These are phyloP conservation scores for Oryza brachyantha DNA, from an alignment of 176 grass and related monocot genomes.

Conservation along the genomic window DNA sequence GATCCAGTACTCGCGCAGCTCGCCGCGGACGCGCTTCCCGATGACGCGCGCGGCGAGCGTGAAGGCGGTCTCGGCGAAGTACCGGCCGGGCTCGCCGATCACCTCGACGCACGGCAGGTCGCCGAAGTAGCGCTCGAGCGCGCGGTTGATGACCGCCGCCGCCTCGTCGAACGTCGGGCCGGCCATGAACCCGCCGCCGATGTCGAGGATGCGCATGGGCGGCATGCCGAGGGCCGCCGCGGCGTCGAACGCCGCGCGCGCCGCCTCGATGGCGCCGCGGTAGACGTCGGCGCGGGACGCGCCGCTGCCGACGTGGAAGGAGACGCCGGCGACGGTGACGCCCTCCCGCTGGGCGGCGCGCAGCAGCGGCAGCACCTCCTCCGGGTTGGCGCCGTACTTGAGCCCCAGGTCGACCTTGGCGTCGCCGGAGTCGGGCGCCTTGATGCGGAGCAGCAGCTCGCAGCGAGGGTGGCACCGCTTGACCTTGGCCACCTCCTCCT, in stretches of 20 bases:
- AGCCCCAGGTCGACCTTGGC: conserved; percentile 15
- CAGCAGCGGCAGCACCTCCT: conserved; percentile 39
- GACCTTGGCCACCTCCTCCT: conserved; percentile 38
- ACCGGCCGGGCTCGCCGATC: conserved; percentile 33
- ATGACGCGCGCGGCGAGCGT: conserved; percentile 43
- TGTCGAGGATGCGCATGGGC: conserved; percentile 40
- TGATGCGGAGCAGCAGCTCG: conserved; percentile 43
- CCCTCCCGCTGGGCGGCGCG: conserved; percentile 17
- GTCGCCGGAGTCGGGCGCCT: conserved; percentile 34
- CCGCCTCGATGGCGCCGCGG: conserved; percentile 18
- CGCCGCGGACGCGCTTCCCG: conserved; percentile 34
- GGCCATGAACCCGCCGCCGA: conserved; percentile 36
- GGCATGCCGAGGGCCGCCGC: conserved; percentile 22
- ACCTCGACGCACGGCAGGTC: conserved; percentile 29
- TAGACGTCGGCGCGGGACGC: conserved; percentile 10
- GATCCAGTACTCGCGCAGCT: conserved; percentile 49
- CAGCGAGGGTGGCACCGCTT: conserved; percentile 22
- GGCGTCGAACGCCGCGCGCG: conserved; percentile 27
- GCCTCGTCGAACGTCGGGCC: conserved; percentile 23
- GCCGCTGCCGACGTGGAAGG: conserved; percentile 52
- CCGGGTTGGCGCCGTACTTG: conserved; percentile 36
- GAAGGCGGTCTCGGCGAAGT: conserved; percentile 36
- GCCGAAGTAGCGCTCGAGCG: conserved; percentile 21
- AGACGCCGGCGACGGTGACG: conserved; percentile 19
- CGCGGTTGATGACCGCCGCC: background rate